Evolutionary conservation across 2,329 filamentous ascomycete genomes (phyloP).

Genomic region (Bretziella fagacearum): DNA sequence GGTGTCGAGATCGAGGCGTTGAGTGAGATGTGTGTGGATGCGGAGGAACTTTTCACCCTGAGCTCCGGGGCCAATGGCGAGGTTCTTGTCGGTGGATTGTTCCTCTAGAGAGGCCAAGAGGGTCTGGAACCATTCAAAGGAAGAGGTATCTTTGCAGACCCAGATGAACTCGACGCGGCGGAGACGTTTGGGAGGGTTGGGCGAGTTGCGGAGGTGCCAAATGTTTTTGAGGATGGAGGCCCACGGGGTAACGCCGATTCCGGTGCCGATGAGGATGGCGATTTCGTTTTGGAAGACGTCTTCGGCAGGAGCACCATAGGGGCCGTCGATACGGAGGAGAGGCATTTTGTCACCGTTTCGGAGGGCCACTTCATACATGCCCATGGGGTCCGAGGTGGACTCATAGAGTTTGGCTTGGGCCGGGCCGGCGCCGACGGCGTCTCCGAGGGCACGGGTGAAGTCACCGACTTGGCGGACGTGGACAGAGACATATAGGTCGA

Average conservation of each 20-base stretch:
- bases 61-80: slow-evolving; percentile 46
- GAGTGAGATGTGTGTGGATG: slow-evolving; percentile 95
- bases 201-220: slow-evolving; percentile 82
- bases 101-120: slow-evolving; percentile 78
- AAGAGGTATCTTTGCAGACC: slow-evolving; percentile 89
- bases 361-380: slow-evolving; percentile 95
- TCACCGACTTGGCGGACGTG: slow-evolving; percentile 95
- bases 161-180: slow-evolving; percentile 97
- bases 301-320: slow-evolving; percentile 91
- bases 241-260: slow-evolving; percentile 79
- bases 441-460: slow-evolving; percentile 84
- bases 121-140: slow-evolving; percentile 98
- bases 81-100: slow-evolving; percentile 50
- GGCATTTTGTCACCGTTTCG: slow-evolving; percentile 92
- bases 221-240: slow-evolving; percentile 89
- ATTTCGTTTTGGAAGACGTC: slow-evolving; percentile 93
- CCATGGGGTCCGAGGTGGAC: slow-evolving; percentile 57
- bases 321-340: slow-evolving; percentile 73
- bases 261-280: slow-evolving; percentile 68
- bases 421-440: slow-evolving; percentile 78
- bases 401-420: slow-evolving; percentile 79
- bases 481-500: slow-evolving; percentile 84
- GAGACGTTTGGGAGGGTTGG: slow-evolving; percentile 76
- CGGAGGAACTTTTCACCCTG: slow-evolving; percentile 72
- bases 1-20: slow-evolving; percentile 79